These are phyloP conservation scores for Chaetomium sp. DNA, from an alignment of 2,329 filamentous ascomycete species.

Conservation along the genomic window DNA sequence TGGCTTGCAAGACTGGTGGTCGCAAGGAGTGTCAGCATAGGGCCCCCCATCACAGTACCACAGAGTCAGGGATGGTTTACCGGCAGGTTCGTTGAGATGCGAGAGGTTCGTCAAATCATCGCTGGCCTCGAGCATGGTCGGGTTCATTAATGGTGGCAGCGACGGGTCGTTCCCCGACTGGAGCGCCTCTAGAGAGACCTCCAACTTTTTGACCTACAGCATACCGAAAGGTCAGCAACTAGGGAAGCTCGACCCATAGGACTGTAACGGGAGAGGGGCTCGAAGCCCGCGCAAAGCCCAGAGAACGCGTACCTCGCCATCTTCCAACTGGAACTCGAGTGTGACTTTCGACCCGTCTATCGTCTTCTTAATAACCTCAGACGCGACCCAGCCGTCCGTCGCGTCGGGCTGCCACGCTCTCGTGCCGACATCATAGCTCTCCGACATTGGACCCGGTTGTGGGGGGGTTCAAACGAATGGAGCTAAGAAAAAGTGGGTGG, in stretches of 20 bases:
- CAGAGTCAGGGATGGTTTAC: slow-evolving; percentile 44
- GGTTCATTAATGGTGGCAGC: slow-evolving; percentile 94
- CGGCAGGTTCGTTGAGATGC: slow-evolving; percentile 95
- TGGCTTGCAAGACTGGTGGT: slow-evolving; percentile 80
- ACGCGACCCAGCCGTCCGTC: slow-evolving; percentile 95
- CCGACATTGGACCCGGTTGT: slow-evolving; percentile 59
- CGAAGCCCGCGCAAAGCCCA: not conserved
- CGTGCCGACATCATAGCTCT: slow-evolving; percentile 92
- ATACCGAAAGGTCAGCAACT: slow-evolving; percentile 12
- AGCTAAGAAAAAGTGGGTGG: slow-evolving; percentile 19
- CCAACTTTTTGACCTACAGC: slow-evolving; percentile 66
- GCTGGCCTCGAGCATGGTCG: slow-evolving; percentile 94
- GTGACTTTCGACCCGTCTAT: slow-evolving; percentile 79
- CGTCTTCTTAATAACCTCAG: slow-evolving; percentile 82
- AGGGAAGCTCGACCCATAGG: not conserved
- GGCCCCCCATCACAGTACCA: not conserved
- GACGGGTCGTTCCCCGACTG: slow-evolving; percentile 69
- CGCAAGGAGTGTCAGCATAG: slow-evolving; percentile 19
- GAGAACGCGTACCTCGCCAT: slow-evolving; percentile 68
- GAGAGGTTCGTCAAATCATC: slow-evolving; percentile 97
- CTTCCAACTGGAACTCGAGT: slow-evolving; percentile 82
- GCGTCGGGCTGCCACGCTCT: slow-evolving; percentile 97
- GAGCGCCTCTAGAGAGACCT: slow-evolving; percentile 70
- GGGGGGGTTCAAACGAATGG: not conserved
- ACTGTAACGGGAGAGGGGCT: too few relatives aligned